phyloP scores from a whole-genome alignment of 192 early-diverging fungal species.

The Podila horticola region DNA sequence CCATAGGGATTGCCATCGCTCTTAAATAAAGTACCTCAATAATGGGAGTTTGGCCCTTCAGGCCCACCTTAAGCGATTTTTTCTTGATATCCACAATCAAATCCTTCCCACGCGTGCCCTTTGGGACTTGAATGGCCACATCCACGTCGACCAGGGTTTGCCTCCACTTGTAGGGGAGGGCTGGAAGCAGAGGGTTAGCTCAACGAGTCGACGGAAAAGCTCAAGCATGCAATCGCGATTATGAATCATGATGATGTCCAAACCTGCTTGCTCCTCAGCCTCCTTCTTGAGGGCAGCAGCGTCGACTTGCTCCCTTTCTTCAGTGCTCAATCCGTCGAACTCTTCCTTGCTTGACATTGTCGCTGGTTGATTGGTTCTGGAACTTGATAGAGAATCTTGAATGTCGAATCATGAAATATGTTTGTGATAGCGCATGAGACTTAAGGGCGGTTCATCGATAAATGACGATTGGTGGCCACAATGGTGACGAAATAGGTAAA shows the following conservation, averaged over 20 bases:
- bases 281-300: slow-evolving; percentile 55
- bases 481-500: no score
- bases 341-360: slow-evolving; percentile 33
- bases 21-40: slow-evolving; percentile 61
- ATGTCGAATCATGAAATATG: neutral
- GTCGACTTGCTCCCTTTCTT: slow-evolving; percentile 57
- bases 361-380: neutral
- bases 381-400: neutral
- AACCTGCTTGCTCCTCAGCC: slow-evolving; percentile 67
- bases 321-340: slow-evolving; percentile 61
- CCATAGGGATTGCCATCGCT: no score
- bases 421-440: no score
- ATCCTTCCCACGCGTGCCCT: slow-evolving; percentile 75
- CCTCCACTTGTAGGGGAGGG: slow-evolving; percentile 81
- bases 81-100: slow-evolving; percentile 75
- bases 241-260: no score
- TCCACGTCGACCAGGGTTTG: slow-evolving; percentile 90
- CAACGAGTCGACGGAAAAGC: no score
- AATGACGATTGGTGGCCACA: no score
- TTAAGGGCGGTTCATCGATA: no score
- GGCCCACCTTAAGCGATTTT: slow-evolving; percentile 69
- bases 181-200: slow-evolving; percentile 26
- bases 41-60: slow-evolving; percentile 80
- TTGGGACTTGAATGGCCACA: slow-evolving; percentile 73
- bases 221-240: no score